These are phyloP conservation scores for Talaromyces liani DNA, from an alignment of 495 filamentous ascomycete genomes.

Conservation along the genomic window DNA sequence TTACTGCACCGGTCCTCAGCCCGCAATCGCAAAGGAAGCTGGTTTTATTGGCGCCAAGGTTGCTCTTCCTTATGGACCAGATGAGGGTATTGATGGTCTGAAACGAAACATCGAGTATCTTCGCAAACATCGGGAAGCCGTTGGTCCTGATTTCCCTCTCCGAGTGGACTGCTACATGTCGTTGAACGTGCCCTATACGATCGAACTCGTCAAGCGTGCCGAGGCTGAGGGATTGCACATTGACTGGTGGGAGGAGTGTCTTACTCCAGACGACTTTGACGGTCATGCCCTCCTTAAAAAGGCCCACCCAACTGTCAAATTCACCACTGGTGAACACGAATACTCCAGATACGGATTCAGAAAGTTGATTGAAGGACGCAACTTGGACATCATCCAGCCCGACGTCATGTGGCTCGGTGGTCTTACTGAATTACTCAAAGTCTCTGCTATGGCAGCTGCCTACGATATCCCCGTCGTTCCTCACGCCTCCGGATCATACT, in stretches of 20 bases:
- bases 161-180: constrained; percentile 98
- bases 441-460: constrained; percentile 79
- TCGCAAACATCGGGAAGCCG: constrained; percentile 70
- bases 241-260: constrained; percentile 95
- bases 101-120: constrained; percentile 86
- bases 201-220: constrained; percentile 76
- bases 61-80: constrained; percentile 78
- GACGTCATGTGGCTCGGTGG: constrained; percentile 97
- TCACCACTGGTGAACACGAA: constrained; percentile 93
- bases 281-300: constrained; percentile 82
- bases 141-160: constrained; percentile 84
- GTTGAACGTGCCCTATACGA: constrained; percentile 83
- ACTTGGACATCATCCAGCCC: constrained; percentile 87
- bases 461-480: constrained; percentile 95
- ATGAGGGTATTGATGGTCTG: constrained; percentile 72
- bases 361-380: constrained; percentile 84
- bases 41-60: constrained; percentile 89
- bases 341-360: constrained; percentile 90
- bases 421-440: constrained; percentile 83
- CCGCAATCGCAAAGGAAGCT: constrained; percentile 66
- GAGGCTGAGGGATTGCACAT: constrained; percentile 74
- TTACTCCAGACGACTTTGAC: constrained; percentile 83
- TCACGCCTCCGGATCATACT: constrained; percentile 86
- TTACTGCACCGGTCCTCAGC: constrained; percentile 90
- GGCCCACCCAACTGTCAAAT: constrained; percentile 83